A percentile compares a stretch with the other conserved stretches of the same genome.
phyloP scores from a whole-genome alignment of 169 alveolate genomes.

The Cardiosporidium cionae region DNA sequence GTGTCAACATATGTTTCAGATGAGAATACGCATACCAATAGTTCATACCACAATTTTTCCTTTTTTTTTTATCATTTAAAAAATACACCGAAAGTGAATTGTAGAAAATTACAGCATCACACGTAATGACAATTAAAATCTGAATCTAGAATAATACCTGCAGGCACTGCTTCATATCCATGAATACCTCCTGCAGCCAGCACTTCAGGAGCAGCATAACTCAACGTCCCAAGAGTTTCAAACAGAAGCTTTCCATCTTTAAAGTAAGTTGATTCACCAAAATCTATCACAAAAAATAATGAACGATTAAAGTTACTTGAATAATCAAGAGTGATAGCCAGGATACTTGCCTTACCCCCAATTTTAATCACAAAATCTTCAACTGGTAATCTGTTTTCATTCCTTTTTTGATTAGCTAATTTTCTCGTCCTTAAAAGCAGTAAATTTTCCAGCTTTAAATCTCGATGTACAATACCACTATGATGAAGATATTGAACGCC shows the following conservation, averaged over 20 bases:
- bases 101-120: too few species aligned
- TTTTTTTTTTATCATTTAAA: too few species aligned
- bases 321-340: background rate
- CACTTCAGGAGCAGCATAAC: background rate
- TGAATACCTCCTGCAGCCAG: background rate
- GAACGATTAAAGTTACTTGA: background rate
- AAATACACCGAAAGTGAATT: too few species aligned
- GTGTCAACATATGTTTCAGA: too few species aligned
- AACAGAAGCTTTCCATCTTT: background rate
- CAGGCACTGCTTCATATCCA: background rate
- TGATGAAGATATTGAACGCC: constrained; percentile 82
- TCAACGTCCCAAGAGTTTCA: background rate
- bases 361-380: background rate
- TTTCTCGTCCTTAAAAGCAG: constrained; percentile 59
- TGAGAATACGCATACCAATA: too few species aligned
- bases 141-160: background rate
- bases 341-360: background rate
- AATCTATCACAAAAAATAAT: background rate
- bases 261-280: background rate
- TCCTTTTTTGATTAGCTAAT: constrained; percentile 4
- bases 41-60: too few species aligned
- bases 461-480: constrained; percentile 73
- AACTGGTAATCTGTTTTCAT: background rate
- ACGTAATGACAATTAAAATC: too few species aligned
- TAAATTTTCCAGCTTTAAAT: constrained; percentile 80